Percentiles rank a stretch among this genome's conserved stretches.
phyloP scores from a whole-genome alignment of 2,329 filamentous ascomycete species.

The Sclerotinia subarctica region DNA sequence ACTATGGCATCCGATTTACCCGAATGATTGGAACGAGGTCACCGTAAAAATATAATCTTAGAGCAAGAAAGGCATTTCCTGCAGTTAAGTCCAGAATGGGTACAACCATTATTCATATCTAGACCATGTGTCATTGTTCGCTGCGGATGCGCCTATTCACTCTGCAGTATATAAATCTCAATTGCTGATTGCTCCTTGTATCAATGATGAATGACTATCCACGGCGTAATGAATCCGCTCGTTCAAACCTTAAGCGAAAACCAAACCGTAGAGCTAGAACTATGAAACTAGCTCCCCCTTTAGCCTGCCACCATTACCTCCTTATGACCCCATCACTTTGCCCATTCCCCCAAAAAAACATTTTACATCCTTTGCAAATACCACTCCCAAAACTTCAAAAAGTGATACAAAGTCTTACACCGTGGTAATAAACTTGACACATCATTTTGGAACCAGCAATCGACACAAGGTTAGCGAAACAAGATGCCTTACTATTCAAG shows the following conservation, averaged over 20 bases:
- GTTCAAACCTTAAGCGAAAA: background rate
- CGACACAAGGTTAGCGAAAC: background rate
- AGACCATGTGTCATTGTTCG: background rate
- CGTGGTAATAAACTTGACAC: background rate
- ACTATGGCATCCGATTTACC: background rate
- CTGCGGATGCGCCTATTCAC: too few species aligned
- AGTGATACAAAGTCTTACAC: background rate
- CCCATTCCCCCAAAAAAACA: too few species aligned
- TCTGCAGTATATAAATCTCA: background rate
- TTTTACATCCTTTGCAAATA: background rate
- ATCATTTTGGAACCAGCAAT: background rate
- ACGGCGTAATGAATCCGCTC: background rate
- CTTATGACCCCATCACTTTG: background rate
- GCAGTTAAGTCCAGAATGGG: background rate
- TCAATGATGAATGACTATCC: background rate
- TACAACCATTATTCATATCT: background rate
- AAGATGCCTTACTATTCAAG: slow-evolving; percentile 11
- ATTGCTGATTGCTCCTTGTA: background rate
- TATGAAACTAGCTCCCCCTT: background rate
- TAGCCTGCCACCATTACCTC: background rate
- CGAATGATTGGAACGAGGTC: too few species aligned
- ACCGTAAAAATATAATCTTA: too few species aligned
- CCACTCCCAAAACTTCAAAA: background rate
- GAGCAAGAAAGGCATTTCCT: background rate
- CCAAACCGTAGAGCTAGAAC: background rate